These are phyloP conservation scores for Oryza coarctata DNA, from an alignment of 176 grass and related monocot species.

Conservation along the genomic window DNA sequence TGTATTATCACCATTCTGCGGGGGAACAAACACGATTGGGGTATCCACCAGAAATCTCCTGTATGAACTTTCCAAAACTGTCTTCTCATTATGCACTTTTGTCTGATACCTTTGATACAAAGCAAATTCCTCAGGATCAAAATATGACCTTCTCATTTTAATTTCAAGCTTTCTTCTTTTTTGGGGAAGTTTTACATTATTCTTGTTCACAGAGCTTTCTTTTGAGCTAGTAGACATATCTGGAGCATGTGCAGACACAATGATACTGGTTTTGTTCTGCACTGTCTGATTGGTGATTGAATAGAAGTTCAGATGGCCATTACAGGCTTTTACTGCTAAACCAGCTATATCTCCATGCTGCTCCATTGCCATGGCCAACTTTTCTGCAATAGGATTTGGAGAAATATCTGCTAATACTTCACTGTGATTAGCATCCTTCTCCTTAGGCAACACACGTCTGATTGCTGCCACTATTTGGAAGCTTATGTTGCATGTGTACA, in stretches of 20 bases:
- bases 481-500: constrained; percentile 77
- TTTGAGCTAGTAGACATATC: constrained; percentile 48
- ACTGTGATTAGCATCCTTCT: constrained; percentile 40
- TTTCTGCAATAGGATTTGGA: constrained; percentile 82
- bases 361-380: constrained; percentile 49
- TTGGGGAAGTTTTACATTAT: constrained; percentile 18
- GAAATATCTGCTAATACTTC: constrained; percentile 49
- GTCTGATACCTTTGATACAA: constrained; percentile 88
- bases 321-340: constrained; percentile 78
- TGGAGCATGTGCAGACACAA: constrained; percentile 33
- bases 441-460: constrained; percentile 43
- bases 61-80: constrained; percentile 73
- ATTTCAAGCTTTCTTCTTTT: constrained; percentile 80
- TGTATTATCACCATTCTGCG: constrained; percentile 50
- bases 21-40: constrained; percentile 70
- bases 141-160: constrained; percentile 69
- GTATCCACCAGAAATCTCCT: constrained; percentile 82
- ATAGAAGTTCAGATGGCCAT: constrained; percentile 96
- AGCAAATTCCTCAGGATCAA: constrained; percentile 86
- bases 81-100: constrained; percentile 80
- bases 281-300: constrained; percentile 33
- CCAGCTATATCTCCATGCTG: constrained; percentile 43
- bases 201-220: constrained; percentile 38
- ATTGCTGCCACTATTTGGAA: constrained; percentile 80
- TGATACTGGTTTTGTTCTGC: constrained; percentile 19